A percentile compares a stretch with the other conserved stretches of the same genome.
Evolutionary conservation across 345 rosid genomes (phyloP).

Genomic region (Eutrema japonicum): DNA sequence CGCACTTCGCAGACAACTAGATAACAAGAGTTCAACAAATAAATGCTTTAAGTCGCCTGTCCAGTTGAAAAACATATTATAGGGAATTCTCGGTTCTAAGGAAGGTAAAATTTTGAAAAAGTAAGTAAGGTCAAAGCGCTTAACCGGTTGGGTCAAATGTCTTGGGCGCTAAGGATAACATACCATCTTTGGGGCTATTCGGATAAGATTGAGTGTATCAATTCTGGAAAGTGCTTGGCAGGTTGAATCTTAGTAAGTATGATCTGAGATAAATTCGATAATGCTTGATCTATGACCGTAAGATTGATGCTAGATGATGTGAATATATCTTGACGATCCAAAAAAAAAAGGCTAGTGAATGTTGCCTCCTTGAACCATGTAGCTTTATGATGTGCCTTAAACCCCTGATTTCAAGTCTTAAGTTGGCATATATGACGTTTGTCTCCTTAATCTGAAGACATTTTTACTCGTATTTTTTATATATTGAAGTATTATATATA

Average conservation of each 20-base stretch:
- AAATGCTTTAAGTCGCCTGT: neutral
- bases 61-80: neutral
- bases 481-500: neutral
- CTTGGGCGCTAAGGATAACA: neutral
- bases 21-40: slow-evolving; percentile 25
- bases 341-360: neutral
- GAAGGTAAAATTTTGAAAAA: neutral
- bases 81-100: neutral
- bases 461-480: neutral
- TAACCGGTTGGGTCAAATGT: neutral
- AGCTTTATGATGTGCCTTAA: slow-evolving; percentile 9
- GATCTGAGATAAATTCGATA: neutral
- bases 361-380: slow-evolving; percentile 17
- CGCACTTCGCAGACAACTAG: slow-evolving; percentile 29
- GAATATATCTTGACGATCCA: slow-evolving; percentile 7
- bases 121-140: neutral
- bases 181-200: neutral
- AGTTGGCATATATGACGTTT: neutral
- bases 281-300: slow-evolving; percentile 4
- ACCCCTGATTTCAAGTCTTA: neutral
- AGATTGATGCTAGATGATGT: neutral
- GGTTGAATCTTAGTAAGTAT: slow-evolving; percentile 1
- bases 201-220: neutral
- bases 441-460: neutral
- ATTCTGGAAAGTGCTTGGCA: neutral